Evolutionary conservation across 768 basidiomycete genomes (phyloP), one percentile per base, ranked within the genome.

Genomic region (Podaxis sp.): DNA sequence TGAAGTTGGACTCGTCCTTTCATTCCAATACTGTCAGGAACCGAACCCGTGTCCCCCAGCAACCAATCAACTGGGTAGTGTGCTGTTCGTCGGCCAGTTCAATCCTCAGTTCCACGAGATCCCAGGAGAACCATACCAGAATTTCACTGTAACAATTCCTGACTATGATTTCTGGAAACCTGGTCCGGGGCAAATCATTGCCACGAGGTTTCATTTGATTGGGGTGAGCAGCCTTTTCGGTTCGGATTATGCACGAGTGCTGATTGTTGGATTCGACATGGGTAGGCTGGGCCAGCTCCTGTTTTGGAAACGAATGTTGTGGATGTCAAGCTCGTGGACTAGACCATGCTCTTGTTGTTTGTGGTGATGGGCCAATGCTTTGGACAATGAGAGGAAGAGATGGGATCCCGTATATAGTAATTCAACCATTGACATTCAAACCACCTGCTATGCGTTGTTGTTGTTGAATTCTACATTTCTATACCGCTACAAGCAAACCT

Each of bases 61-160:
- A n/a, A 65, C 55, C 40, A 35, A 62, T 0, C 65, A 38, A 48
- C 63, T 76, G 57, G 74, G 75, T 21, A 66, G 55, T 5, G 66
- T 82, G 48, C 62, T 82, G 51, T 81, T 74, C 64, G 76, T 73
- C 18, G 81, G 80, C 27, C 63, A 67, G 1, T 80, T 72, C 61
- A 59, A 65, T 28, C 79, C 80, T 0, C 64, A 70, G 54, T 44
- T 71, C 4, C 73, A 74, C 48, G 71, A 70, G 47, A 64, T 61
- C 28, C 66, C 70, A 1, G 71, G 69, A 51, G 59, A 67, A 25
- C 76, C 78, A 2, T 80, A 79, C 62, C 67, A 82, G 64, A 81
- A 81, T 66, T 78, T 82, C 64, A 75, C 76, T 0, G 54, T 55
- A 2, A 55, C 54, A 6, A 55, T 55, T 4, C 54, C 54, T 9